A percentile compares a stretch with the other conserved stretches of the same genome.
Evolutionary conservation across 495 filamentous ascomycete species (phyloP).

Genomic region (Ramalina intermedia): DNA sequence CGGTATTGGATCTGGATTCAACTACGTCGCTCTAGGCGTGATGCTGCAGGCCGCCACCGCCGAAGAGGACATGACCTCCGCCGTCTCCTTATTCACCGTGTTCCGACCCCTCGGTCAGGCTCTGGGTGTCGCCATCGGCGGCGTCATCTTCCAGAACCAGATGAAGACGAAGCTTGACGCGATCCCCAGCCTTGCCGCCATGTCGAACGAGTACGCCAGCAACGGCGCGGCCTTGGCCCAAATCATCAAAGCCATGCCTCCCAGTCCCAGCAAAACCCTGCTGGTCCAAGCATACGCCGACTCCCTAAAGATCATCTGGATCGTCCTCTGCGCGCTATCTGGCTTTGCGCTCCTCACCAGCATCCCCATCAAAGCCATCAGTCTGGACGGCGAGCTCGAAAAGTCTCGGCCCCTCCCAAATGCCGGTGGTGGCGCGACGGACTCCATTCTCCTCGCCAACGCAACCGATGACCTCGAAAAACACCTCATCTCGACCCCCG

Average conservation of each 20-base stretch:
- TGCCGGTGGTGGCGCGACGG: neutral
- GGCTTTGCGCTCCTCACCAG: slow-evolving; percentile 34
- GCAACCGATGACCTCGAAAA: no score
- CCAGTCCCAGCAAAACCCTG: slow-evolving; percentile 18
- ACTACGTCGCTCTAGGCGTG: slow-evolving; percentile 23
- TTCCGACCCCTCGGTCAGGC: slow-evolving; percentile 42
- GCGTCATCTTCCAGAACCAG: slow-evolving; percentile 45
- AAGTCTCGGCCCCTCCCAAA: slow-evolving; percentile 8
- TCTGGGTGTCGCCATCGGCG: slow-evolving; percentile 42
- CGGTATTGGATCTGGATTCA: slow-evolving; percentile 31
- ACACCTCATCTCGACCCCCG: no score
- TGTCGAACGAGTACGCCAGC: slow-evolving; percentile 32
- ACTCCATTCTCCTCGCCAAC: no score
- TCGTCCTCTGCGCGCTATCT: slow-evolving; percentile 33
- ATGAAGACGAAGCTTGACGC: slow-evolving; percentile 31
- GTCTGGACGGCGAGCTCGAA: slow-evolving; percentile 33
- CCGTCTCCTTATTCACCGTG: slow-evolving; percentile 43
- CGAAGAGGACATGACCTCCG: slow-evolving; percentile 35
- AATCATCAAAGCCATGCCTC: slow-evolving; percentile 37
- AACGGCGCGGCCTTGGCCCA: slow-evolving; percentile 43
- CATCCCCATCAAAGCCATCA: slow-evolving; percentile 34
- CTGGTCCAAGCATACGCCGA: slow-evolving; percentile 40
- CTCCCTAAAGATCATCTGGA: slow-evolving; percentile 41
- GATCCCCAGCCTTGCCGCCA: slow-evolving; percentile 24
- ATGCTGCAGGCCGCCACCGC: slow-evolving; percentile 35